Base-by-base conservation (phyloP, 2,329 filamentous ascomycete genomes). In the Colletotrichum sp. region DNA sequence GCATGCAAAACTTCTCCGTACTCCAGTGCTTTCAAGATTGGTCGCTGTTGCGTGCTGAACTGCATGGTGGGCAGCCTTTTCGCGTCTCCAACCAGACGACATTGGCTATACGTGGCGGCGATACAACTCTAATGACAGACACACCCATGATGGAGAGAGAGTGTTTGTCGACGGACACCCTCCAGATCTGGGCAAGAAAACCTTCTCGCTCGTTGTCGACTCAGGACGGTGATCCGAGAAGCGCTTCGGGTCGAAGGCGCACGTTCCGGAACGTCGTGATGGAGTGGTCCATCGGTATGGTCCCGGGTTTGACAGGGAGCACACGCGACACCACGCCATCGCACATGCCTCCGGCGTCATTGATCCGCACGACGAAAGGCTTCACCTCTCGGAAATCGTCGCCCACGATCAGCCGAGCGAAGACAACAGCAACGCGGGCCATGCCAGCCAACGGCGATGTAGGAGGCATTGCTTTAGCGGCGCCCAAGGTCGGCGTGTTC, bases 201-300 rank as follows among this genome's bases (percentile, higher is more conserved):
- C 80, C 79, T 1, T 67, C 26, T 9, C 80, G 81, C n/a, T 77
- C 66, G 39, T 82, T 75, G 2, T 66, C 24, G 24, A 24, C 24
- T 24, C 24, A 24, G 24, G 24, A 73, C 1, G 76, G n/a, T 1
- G 76, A 76, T 1, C 83, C 82, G 0, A 85, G 80, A 2, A 85
- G 78, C 2, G 83, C 79, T 0, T 67, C 77, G 2, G 72, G 36
- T 4, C 77, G 69, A 4, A 85, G 79, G 1, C 70, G 77, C 1
- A 85, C 82, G 32, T 85, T 80, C 39, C 80, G 34, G 71, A 85
- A 85, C 5, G 76, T 81, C 7, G 84, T 85, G 9, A 85, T 76
- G 16, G 82, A 75, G 68, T 85, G 82, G 72, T 83, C 78, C 24
- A 84, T n/a, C 3, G 67, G 67, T 64, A 81, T 82, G 5, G 83